Evolutionary conservation across 768 basidiomycete genomes (phyloP), one percentile per base, ranked within the genome.

Genomic region (Mycena floridula): DNA sequence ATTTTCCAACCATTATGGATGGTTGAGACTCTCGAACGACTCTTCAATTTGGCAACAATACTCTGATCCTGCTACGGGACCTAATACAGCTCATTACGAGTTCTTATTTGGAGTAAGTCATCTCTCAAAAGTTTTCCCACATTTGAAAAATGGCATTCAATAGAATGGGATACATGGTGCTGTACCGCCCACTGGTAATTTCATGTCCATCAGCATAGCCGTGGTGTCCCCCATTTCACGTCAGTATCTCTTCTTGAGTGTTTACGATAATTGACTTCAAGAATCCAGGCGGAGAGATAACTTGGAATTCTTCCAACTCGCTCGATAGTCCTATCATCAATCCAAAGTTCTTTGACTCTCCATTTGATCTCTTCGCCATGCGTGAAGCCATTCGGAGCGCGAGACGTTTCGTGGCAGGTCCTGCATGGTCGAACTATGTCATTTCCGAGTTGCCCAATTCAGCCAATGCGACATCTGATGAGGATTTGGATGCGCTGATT

Each of bases 311-410:
- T 13, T 64, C 57, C 23, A 53, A 64, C 49, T 58, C 69, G 16
- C 72, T 72, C 56, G 61, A 59, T 37, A 39, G 57, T 18, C 73
- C 75, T 0, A 21, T 59, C n/a, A 72, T 77, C 58, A 64, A 77
- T 50, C 67, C 71, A 0, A 65, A 66, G 37, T 65, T 74, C 59
- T 62, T 68, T 13, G 46, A 24, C 24, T 43, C 37, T 20, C 40
- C 42, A 9, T 46, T 52, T 27, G 60, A 59, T 37, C 5, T 58
- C 21, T 49, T 49, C 13, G 44, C 45, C 24, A 26, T 59, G 40
- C 49, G 49, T 13, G 49, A 46, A 20, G 54, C 36, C 7, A 23
- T 49, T 13, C 12, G 23, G 20, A 37, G 37, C 7, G 36, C 41
- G 4, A 30, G 39, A 13, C 37, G 13, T 25, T 56, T 59, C 37